These are phyloP conservation scores for Magnusiomyces magnusii DNA, from an alignment of 1,139 yeast species.

Conservation along the genomic window DNA sequence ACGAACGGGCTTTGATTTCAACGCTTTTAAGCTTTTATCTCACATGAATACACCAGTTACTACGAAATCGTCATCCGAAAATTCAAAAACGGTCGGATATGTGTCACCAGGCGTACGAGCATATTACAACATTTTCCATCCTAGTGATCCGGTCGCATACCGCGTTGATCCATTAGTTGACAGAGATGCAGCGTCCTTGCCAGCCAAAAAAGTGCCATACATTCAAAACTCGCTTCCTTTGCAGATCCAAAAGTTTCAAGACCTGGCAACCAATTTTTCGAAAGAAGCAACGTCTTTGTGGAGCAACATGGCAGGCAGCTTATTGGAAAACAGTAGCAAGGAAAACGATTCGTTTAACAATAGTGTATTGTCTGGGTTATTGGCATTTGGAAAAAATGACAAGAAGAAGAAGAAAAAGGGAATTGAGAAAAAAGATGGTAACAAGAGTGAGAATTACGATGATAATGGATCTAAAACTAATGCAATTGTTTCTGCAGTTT, in stretches of 20 bases:
- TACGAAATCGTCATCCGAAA: not conserved
- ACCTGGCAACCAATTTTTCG: constrained; percentile 39
- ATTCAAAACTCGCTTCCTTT: constrained; percentile 42
- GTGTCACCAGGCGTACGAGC: constrained; percentile 39
- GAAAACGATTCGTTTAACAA: not conserved
- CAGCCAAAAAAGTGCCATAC: constrained; percentile 56
- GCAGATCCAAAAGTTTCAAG: constrained; percentile 36
- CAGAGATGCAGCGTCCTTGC: constrained; percentile 45
- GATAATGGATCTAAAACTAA: constrained; percentile 2
- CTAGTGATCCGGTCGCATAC: constrained; percentile 85
- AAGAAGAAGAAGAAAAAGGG: constrained; percentile 15
- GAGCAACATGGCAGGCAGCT: constrained; percentile 17
- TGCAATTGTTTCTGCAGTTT: not conserved
- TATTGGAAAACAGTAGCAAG: not conserved
- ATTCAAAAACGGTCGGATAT: not conserved
- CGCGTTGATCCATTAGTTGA: constrained; percentile 74
- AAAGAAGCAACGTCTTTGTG: constrained; percentile 43
- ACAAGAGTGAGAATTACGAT: constrained; percentile 11
- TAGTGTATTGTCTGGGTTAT: not conserved
- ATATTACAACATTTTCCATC: constrained; percentile 73
- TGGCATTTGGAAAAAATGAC: not conserved
- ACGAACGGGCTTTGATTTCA: not conserved
- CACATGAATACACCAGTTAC: not conserved
- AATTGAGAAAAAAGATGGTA: constrained; percentile 13
- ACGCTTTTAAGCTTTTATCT: not conserved